Evolutionary conservation across 208 protist species (phyloP).

Genomic region (Leishmania turanica): DNA sequence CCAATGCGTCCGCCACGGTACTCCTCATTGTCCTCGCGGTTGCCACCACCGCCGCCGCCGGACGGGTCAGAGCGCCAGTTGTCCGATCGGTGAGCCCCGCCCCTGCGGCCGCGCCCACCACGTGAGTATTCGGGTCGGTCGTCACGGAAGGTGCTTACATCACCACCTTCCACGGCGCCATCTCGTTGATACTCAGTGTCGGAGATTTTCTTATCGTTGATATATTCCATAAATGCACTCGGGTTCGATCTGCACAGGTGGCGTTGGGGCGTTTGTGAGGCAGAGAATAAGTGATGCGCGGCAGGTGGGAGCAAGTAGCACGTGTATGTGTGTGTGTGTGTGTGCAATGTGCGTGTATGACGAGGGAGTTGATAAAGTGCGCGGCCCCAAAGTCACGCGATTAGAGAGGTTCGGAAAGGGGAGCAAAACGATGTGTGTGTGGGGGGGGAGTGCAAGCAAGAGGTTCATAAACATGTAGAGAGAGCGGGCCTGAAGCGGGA

Average conservation of each 20-base stretch:
- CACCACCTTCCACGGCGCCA: conserved; percentile 41
- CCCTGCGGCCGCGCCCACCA: conserved; percentile 42
- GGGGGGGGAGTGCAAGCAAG: not conserved
- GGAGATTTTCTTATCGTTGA: conserved; percentile 38
- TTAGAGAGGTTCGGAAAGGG: not conserved
- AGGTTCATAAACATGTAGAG: not conserved
- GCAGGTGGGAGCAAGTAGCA: not conserved
- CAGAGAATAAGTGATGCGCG: not conserved
- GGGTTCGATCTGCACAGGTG: conserved; percentile 11
- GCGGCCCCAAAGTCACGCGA: not conserved
- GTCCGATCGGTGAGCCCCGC: conserved; percentile 40
- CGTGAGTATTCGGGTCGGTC: conserved; percentile 48
- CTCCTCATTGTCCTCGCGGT: conserved; percentile 24
- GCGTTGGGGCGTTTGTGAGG: not conserved
- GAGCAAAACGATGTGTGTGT: not conserved
- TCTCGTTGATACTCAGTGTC: conserved; percentile 58
- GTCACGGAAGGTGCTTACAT: conserved; percentile 39
- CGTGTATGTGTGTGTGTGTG: not conserved
- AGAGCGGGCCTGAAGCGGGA: not conserved
- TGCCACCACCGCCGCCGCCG: conserved; percentile 24
- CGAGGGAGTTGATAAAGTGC: not conserved
- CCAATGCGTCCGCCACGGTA: conserved; percentile 27
- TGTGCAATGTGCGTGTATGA: not conserved
- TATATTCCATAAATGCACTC: conserved; percentile 57
- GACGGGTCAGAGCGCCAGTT: conserved; percentile 42